These are phyloP conservation scores for Pseudogymnoascus sp. DNA, from an alignment of 2,329 filamentous ascomycete genomes.

Conservation along the genomic window DNA sequence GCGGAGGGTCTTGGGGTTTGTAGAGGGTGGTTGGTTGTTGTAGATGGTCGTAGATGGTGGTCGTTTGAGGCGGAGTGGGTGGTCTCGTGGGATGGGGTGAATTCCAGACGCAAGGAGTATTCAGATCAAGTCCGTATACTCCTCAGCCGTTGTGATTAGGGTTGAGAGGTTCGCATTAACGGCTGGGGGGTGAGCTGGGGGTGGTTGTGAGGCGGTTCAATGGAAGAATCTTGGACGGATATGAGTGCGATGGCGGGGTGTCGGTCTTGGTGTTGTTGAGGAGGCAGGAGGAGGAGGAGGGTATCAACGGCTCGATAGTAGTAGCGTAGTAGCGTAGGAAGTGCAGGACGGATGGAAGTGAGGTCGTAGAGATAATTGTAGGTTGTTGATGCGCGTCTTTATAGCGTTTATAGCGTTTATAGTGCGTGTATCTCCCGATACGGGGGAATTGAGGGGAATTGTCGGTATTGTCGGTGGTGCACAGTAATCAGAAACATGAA, in stretches of 20 bases:
- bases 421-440: not conserved
- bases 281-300: slow-evolving; percentile 5
- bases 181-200: not conserved
- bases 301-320: not conserved
- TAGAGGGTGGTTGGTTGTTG: slow-evolving; percentile 4
- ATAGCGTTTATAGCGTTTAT: not conserved
- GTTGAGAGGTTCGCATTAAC: not conserved
- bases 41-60: not conserved
- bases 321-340: not conserved
- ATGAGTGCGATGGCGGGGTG: slow-evolving; percentile 2
- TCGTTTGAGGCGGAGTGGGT: not conserved
- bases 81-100: slow-evolving; percentile 11
- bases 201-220: not conserved
- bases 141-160: slow-evolving; percentile 49
- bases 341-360: not conserved
- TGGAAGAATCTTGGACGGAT: not conserved
- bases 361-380: not conserved
- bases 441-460: not conserved
- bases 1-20: slow-evolving; percentile 14
- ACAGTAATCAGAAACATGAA: not conserved
- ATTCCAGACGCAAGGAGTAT: slow-evolving; percentile 59
- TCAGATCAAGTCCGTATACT: slow-evolving; percentile 52
- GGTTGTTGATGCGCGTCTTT: not conserved
- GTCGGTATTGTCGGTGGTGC: not conserved
- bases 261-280: slow-evolving; percentile 17